Conservation (phyloP, 352 stramenopile genomes). For the Phytophthora constricta region DNA sequence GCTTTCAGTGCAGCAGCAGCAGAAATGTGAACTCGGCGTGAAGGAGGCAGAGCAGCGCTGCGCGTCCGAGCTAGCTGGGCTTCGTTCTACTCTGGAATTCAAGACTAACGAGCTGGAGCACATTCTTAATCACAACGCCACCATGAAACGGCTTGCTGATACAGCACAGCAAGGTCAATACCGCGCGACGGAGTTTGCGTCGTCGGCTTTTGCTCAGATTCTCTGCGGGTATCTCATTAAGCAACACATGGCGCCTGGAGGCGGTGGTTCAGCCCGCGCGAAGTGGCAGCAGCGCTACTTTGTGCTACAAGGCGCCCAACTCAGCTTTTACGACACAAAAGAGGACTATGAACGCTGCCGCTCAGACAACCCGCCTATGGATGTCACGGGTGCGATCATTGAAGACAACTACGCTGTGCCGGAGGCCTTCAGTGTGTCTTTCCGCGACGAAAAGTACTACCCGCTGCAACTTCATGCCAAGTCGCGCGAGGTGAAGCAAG, state of each 20-base stretch:
- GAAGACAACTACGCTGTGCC: slow-evolving; percentile 81
- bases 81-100: slow-evolving; percentile 81
- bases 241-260: slow-evolving; percentile 67
- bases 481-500: slow-evolving; percentile 74
- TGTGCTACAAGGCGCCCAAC: slow-evolving; percentile 76
- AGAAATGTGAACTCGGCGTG: slow-evolving; percentile 79
- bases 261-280: slow-evolving; percentile 41
- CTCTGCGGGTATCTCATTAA: slow-evolving; percentile 88
- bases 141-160: slow-evolving; percentile 85
- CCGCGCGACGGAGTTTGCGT: slow-evolving; percentile 84
- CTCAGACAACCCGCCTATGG: slow-evolving; percentile 81
- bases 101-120: slow-evolving; percentile 90
- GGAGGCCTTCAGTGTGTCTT: slow-evolving; percentile 85
- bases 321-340: slow-evolving; percentile 88
- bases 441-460: slow-evolving; percentile 82
- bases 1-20: slow-evolving; percentile 73
- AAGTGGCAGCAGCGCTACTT: slow-evolving; percentile 92
- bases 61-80: slow-evolving; percentile 62
- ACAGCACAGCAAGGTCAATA: slow-evolving; percentile 88
- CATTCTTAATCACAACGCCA: slow-evolving; percentile 88
- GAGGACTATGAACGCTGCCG: slow-evolving; percentile 87
- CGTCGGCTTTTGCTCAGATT: slow-evolving; percentile 70
- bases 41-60: slow-evolving; percentile 82
- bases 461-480: slow-evolving; percentile 85
- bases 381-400: slow-evolving; percentile 75